These are phyloP conservation scores for Plasmodium coatneyi DNA, from an alignment of 169 alveolate genomes.

Conservation along the genomic window DNA sequence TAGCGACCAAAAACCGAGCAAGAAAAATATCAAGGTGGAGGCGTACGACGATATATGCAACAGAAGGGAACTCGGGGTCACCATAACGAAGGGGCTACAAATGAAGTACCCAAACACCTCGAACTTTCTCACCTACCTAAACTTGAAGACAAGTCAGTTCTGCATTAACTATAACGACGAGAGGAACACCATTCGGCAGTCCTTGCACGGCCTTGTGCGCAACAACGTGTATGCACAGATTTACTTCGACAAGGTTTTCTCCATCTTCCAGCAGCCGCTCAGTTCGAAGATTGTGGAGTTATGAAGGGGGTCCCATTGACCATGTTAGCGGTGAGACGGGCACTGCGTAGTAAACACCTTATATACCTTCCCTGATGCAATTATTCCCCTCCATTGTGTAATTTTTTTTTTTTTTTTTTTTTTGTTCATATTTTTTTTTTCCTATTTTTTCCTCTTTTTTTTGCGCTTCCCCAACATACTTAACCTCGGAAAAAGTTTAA, in stretches of 20 bases:
- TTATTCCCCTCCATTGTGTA: not conserved
- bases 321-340: not conserved
- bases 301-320: not conserved
- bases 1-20: not conserved
- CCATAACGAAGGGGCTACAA: constrained; percentile 62
- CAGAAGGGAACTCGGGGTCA: constrained; percentile 26
- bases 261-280: constrained; percentile 39
- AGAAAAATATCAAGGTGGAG: constrained; percentile 21
- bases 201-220: constrained; percentile 22
- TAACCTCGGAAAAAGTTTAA: not conserved
- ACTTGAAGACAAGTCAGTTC: constrained; percentile 30
- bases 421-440: too few species aligned
- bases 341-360: too few species aligned
- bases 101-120: constrained; percentile 73
- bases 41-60: constrained; percentile 57
- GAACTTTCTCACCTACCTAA: constrained; percentile 32
- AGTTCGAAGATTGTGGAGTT: not conserved
- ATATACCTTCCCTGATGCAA: not conserved
- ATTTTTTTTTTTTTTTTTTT: not conserved
- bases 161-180: constrained; percentile 67
- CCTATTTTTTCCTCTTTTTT: not conserved
- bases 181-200: constrained; percentile 32
- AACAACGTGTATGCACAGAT: constrained; percentile 49
- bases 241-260: constrained; percentile 50
- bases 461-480: not conserved